Percentiles rank a stretch among this genome's conserved stretches.
Evolutionary conservation across 2,329 filamentous ascomycete genomes (phyloP).

Genomic region (Bretziella fagacearum): DNA sequence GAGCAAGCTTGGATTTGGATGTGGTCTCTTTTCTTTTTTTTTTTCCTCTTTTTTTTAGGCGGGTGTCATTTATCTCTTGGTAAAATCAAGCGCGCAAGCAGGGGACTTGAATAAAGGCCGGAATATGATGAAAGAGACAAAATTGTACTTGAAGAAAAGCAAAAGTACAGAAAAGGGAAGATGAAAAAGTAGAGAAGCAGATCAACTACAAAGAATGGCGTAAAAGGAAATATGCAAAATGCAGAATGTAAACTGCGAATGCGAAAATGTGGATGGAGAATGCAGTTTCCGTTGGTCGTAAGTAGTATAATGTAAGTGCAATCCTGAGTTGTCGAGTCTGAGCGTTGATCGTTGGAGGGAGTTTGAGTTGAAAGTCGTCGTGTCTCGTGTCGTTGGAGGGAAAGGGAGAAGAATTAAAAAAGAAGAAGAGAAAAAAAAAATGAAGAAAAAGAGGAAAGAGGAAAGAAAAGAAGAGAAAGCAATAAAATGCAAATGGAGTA

Average conservation of each 20-base stretch:
- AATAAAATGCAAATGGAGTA: neutral
- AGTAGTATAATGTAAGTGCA: neutral
- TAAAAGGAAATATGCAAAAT: too few relatives aligned
- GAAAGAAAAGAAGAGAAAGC: neutral
- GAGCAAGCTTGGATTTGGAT: neutral
- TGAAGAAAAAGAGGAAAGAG: neutral
- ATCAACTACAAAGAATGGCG: too few relatives aligned
- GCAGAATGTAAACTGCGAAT: too few relatives aligned
- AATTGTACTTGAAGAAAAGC: too few relatives aligned
- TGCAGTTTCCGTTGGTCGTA: neutral
- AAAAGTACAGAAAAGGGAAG: too few relatives aligned
- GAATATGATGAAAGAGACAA: too few relatives aligned
- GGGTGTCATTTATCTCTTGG: neutral
- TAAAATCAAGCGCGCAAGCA: neutral
- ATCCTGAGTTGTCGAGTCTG: neutral
- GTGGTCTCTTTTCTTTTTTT: too few relatives aligned
- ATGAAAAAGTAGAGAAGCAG: too few relatives aligned
- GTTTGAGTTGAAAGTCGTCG: neutral
- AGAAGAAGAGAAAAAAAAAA: neutral
- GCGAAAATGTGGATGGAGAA: too few relatives aligned
- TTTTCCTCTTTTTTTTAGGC: too few relatives aligned
- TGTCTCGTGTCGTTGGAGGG: neutral
- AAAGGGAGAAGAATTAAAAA: neutral
- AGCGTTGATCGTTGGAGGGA: neutral
- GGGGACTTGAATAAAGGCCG: too few relatives aligned